Evolutionary conservation across 192 early-diverging fungal genomes (phyloP), one percentile per base, ranked within the genome.

Genomic region (Polychytrium aggregatum): DNA sequence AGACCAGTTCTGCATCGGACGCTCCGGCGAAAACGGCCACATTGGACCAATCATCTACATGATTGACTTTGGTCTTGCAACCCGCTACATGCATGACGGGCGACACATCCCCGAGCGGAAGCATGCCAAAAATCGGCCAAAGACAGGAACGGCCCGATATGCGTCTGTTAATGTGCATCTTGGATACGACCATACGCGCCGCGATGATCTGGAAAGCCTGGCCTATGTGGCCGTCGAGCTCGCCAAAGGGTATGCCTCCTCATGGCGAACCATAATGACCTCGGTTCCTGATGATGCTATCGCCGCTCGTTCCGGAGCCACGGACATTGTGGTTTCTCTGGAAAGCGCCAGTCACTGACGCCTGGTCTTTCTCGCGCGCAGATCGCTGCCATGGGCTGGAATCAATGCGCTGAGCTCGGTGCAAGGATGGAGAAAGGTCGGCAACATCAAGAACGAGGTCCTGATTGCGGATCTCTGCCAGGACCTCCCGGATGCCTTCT

Each of bases 1-100:
- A n/a, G 63, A 60, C 28, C 69, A 71, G 47, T 71, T 71, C 49
- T 71, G 69, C 44, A 62, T 71, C 30, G 69, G 69, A 3, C 48
- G 50, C 22, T 53, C 49, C 56, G 50, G 50, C 24, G 52, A 60
- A 6, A 54, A 67, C 45, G 44, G 63, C 1, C 6, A 30, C 2
- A 41, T 40, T 21, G 25, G 44, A 5, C 69, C 69, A 2, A 63
- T 44, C 5, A 44, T 58, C 11, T 71, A 50, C 52, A 33, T 71
- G 14, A 61, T 71, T 24, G 69, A 71, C 36, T 59, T 71, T 37
- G 69, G 69, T 17, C 61, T 71, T 11, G 56, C 69, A 7, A 51
- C 48, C 22, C 33, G 35, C 17, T 67, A 53, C 52, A 17, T 44
- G 4, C 55, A 67, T 46, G 33, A 42, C 10, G 64, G 64, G 1